Evolutionary conservation across 2,329 filamentous ascomycete genomes (phyloP), one percentile per base, ranked within the genome.

Genomic region (Chrysoporthe puriensis): DNA sequence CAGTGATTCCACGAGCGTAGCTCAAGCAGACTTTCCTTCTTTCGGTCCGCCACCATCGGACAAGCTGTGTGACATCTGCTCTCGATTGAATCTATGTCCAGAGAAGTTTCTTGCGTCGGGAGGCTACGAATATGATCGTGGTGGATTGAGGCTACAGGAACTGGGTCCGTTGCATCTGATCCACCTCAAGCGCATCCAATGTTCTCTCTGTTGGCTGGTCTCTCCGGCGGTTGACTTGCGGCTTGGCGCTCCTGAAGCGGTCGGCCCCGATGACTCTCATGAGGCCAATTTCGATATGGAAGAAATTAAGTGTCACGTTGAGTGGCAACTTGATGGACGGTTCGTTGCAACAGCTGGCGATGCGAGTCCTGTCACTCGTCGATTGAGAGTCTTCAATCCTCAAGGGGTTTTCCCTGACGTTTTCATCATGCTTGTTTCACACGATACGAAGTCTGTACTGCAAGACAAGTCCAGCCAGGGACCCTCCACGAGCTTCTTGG

Each of bases 391-490:
- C 26, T 46, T 36, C 40, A 46, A 43, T 21, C 50, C 52, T 3
- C 16, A 32, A 34, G 40, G 16, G 0, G 26, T 46, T 4, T 64
- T 58, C 8, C 50, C 50, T 21, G 50, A 64, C 6, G 48, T n/a
- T 14, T 48, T 44, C 62, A 57, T 64, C 18, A 58, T 64, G 62
- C 52, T 57, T 6, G 11, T 56, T 11, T n/a, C 8, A 11, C 52
- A 46, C 9, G 52, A 64, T 4, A 13, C 21, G 4, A 11, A 21
- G 40, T n/a, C 32, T 40, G 57, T 40, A 13, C 36, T 13, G 18
- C n/a, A 59, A 21, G 14, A 32, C 3, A 26, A 52, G 11, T 11
- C 44, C 34, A 11, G 3, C 21, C 4, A 32, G 26, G 26, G 14
- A 13, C 5, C 11, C 1, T 32, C 4, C 14, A 42, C 62, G 21